Percentiles rank a stretch among this genome's conserved stretches.
Evolutionary conservation across 2,329 filamentous ascomycete genomes (phyloP).

Genomic region (Aplosporella prunicola): DNA sequence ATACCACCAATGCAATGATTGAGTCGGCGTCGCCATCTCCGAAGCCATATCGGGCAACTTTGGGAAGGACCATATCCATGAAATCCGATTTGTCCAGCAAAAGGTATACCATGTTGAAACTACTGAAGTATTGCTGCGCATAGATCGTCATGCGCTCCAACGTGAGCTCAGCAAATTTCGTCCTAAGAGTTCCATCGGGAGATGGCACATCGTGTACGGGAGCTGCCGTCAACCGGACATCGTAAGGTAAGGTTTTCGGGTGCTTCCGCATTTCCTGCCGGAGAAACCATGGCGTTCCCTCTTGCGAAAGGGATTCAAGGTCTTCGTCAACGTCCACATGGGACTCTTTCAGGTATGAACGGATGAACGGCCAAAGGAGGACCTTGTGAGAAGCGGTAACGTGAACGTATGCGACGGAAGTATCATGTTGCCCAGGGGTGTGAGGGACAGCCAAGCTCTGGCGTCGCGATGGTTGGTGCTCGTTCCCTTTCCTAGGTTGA

Average conservation of each 20-base stretch:
- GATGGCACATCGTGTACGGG: not conserved
- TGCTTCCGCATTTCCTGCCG: constrained; percentile 8
- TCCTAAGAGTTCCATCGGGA: not conserved
- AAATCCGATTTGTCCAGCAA: constrained; percentile 11
- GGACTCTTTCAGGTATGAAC: constrained; percentile 5
- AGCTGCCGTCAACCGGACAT: constrained; percentile 2
- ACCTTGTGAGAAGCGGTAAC: constrained; percentile 15
- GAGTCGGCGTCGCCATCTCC: constrained; percentile 40
- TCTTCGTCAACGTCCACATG: constrained; percentile 6
- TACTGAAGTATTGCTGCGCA: constrained; percentile 9
- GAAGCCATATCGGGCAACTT: constrained; percentile 40
- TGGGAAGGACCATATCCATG: constrained; percentile 2
- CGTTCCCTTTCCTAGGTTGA: not conserved
- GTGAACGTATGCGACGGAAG: constrained; percentile 1
- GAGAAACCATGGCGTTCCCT: constrained; percentile 12
- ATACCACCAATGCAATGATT: constrained; percentile 47
- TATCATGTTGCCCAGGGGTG: not conserved
- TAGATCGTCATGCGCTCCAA: constrained; percentile 11
- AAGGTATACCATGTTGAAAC: constrained; percentile 12
- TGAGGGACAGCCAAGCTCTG: too few species aligned
- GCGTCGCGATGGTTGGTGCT: not conserved
- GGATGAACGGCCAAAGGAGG: constrained; percentile 14
- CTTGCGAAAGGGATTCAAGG: constrained; percentile 6
- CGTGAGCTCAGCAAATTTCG: constrained; percentile 7
- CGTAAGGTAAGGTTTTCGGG: constrained; percentile 5